Base-by-base conservation (phyloP, 257 asterid species). In the Nicotiana obtusifolia region DNA sequence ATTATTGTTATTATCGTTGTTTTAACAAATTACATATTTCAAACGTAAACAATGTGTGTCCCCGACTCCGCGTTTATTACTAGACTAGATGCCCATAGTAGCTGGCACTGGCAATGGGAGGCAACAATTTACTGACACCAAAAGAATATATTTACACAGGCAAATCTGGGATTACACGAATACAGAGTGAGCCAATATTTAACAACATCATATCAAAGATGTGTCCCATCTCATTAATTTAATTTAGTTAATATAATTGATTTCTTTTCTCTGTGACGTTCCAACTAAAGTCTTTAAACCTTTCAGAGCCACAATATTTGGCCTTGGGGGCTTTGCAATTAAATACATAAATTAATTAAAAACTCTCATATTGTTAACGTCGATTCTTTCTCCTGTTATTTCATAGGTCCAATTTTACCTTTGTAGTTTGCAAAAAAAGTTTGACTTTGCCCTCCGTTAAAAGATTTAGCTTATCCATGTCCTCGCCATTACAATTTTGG, bases 161-260 rank as follows among this genome's bases (percentile, higher is more conserved):
- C 61, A 73, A 47, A 73, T 73, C 61, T 73, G 41, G 79, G 8
- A 24, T 73, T 73, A 31, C 79, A 73, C 79, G 79, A 73, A 35
- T 73, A 41, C 79, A 49, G 1, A 13, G 17, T 49, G 26, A 47
- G 15, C 61, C 22, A 41, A 35, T 35, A 69, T 20, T 73, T 44
- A 71, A 47, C 41, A 22, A 47, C 31, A 20, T 71, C 37, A 71
- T 44, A 60, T 20, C 60, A 1, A 71, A 71, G 59, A 73, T 16
- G 60, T 47, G 24, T 47, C 22, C 7, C 78, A 3, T 73, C 79
- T 73, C 79, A 22, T 47, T 73, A 22, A 14, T 47, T 73, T 22
- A 69, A 2, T 26, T 19, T 47, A 4, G 10, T 35, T n/a, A n/a
- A 19, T 10, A 6, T 10, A 41, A 37, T 37, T 26, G n/a, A 0